phyloP scores from a whole-genome alignment of 805 yeast species.

The Starmerella vaccinii region DNA sequence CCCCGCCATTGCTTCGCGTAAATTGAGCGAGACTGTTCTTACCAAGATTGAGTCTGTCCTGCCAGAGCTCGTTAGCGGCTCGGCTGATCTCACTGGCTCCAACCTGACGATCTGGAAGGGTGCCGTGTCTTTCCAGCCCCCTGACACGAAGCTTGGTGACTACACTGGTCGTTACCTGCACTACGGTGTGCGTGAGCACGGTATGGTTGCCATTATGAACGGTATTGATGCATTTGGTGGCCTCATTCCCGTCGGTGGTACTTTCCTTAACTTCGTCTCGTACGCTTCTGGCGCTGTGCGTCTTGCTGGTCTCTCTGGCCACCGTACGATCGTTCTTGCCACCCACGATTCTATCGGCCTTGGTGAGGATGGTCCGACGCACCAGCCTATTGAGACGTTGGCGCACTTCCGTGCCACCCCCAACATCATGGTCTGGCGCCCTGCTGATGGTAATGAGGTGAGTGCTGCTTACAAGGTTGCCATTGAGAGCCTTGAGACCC shows the following conservation, averaged over 20 bases:
- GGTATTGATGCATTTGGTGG: slow-evolving; percentile 89
- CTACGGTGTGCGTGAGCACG: slow-evolving; percentile 98
- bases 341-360: slow-evolving; percentile 51
- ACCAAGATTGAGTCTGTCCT: slow-evolving; percentile 48
- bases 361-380: slow-evolving; percentile 53
- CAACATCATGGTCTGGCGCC: slow-evolving; percentile 42
- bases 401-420: slow-evolving; percentile 45
- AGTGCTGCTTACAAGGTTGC: slow-evolving; percentile 52
- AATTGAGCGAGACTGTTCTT: slow-evolving; percentile 75
- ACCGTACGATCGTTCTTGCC: slow-evolving; percentile 42
- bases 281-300: slow-evolving; percentile 47
- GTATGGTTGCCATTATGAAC: slow-evolving; percentile 96
- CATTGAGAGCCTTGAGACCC: slow-evolving; percentile 47
- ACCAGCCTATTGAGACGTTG: slow-evolving; percentile 45
- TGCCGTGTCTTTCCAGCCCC: slow-evolving; percentile 89
- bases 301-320: slow-evolving; percentile 39
- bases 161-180: slow-evolving; percentile 89
- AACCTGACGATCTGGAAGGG: slow-evolving; percentile 82
- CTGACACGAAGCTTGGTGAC: slow-evolving; percentile 66
- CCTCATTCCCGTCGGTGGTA: slow-evolving; percentile 88
- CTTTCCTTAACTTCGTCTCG: slow-evolving; percentile 85
- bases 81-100: slow-evolving; percentile 96
- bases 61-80: slow-evolving; percentile 93
- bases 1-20: slow-evolving; percentile 84
- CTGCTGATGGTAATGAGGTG: slow-evolving; percentile 45